Evolutionary conservation across 106 monocot genomes (phyloP), one percentile per base, ranked within the genome.

Genomic region (Amphibolis antarctica): DNA sequence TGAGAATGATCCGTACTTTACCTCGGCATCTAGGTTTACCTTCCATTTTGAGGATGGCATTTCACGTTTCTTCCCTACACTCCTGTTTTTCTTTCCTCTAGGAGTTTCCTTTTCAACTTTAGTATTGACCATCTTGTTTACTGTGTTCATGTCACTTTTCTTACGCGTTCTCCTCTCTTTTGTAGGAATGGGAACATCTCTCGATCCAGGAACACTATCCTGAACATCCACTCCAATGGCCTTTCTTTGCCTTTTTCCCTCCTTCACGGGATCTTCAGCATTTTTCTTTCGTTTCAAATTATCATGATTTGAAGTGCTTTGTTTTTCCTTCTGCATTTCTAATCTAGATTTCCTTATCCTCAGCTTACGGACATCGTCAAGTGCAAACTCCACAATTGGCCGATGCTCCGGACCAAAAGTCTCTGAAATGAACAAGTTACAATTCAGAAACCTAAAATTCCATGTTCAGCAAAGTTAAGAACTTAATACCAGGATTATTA

Each of bases 371-470:
- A 91, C 29, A 60, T 99, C 77, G 53, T 99, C 91, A 65, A 98
- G 63, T 46, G 87, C 85, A 72, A 99, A 99, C 62, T 98, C 84
- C 45, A 98, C 87, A 66, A 98, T 90, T 20, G 96, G 98, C 12
- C 98, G 84, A 62, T 78, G 82, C 57, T 91, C 88, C 20, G 76
- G 53, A 46, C 87, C 82, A 85, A 98, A 98, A 10, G 85, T 99
- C 45, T 81, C 90, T 89, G 63, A 27, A 64, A 19, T 22, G 30
- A 43, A 42, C 43, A 42, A 19, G 60, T 57, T 14, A 44, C 4
- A 42, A 61, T 20, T 43, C 43, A 20, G 7, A 61, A 10, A 5
- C 42, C 10, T 22, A n/a, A 43, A 22, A 55, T 22, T 24, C 11
- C 6, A 9, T 61, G 2, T 10, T 21, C 15, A 58, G 3, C 7